Conservation (phyloP, 2,329 filamentous ascomycete species). For the Samsoniella hepiali region DNA sequence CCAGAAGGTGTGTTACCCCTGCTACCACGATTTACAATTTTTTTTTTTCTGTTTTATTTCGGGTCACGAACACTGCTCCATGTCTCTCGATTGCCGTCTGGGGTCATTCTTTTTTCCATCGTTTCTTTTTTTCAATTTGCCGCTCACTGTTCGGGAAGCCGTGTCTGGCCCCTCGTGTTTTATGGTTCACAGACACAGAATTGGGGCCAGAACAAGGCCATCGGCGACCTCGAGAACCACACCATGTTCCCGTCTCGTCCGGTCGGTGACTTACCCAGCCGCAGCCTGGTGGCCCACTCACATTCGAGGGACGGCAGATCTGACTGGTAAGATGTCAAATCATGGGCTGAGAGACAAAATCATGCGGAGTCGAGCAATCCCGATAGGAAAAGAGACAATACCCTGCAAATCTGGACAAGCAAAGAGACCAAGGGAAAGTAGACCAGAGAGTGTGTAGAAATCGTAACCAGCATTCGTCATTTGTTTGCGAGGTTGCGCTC, state of each 20-base stretch:
- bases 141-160: background rate
- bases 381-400: no score
- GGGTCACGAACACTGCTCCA: background rate
- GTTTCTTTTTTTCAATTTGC: background rate
- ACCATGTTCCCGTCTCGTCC: background rate
- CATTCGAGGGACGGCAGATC: background rate
- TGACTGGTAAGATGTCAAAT: background rate
- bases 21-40: background rate
- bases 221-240: background rate
- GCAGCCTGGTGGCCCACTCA: background rate
- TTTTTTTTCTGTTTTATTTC: background rate
- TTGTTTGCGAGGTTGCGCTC: background rate
- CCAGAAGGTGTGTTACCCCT: background rate
- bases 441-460: background rate
- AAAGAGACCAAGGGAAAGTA: background rate
- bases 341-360: background rate
- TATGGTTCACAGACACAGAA: no score
- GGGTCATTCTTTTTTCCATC: no score
- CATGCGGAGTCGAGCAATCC: background rate
- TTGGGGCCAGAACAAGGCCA: background rate
- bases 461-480: background rate
- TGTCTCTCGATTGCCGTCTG: slow-evolving; percentile 11
- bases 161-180: background rate
- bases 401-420: no score
- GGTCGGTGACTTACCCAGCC: background rate